These are phyloP conservation scores for Papiliotrema fonsecae DNA, from an alignment of 1,284 basidiomycete genomes.

Conservation along the genomic window DNA sequence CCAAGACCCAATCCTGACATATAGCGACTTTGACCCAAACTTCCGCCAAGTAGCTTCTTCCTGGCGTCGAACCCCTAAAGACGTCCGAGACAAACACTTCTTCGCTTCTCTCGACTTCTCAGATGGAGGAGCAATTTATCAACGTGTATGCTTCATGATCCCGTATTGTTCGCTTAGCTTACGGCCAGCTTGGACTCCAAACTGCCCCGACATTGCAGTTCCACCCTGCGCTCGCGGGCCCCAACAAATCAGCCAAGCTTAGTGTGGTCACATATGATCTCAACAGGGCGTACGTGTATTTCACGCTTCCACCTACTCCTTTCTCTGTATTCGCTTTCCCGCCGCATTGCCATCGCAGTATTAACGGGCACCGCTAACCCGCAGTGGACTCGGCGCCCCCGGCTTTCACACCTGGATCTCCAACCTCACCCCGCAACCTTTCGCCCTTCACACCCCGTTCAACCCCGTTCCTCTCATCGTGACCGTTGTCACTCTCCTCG, in stretches of 20 bases:
- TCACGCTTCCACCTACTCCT: background rate
- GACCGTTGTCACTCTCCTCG: constrained; percentile 55
- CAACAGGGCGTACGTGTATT: constrained; percentile 51
- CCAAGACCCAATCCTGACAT: background rate
- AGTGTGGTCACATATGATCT: constrained; percentile 72
- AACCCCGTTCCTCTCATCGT: constrained; percentile 54
- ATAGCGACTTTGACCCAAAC: constrained; percentile 75
- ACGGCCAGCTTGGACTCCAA: constrained; percentile 57
- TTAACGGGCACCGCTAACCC: constrained; percentile 6
- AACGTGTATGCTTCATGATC: constrained; percentile 55
- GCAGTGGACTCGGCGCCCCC: constrained; percentile 71
- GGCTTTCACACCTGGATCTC: constrained; percentile 72
- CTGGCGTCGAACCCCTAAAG: constrained; percentile 62
- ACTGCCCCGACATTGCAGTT: constrained; percentile 77
- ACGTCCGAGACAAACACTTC: constrained; percentile 72
- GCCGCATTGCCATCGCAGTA: background rate
- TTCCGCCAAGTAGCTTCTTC: constrained; percentile 73
- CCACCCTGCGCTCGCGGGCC: constrained; percentile 68
- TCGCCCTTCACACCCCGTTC: constrained; percentile 44
- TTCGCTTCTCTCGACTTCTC: constrained; percentile 88
- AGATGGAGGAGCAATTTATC: constrained; percentile 67
- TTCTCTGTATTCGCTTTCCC: background rate
- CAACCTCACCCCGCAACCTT: constrained; percentile 54
- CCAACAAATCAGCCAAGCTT: constrained; percentile 56
- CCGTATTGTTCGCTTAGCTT: background rate